phyloP scores from a whole-genome alignment of 1,139 yeast species.

The Diutina neorugosa region DNA sequence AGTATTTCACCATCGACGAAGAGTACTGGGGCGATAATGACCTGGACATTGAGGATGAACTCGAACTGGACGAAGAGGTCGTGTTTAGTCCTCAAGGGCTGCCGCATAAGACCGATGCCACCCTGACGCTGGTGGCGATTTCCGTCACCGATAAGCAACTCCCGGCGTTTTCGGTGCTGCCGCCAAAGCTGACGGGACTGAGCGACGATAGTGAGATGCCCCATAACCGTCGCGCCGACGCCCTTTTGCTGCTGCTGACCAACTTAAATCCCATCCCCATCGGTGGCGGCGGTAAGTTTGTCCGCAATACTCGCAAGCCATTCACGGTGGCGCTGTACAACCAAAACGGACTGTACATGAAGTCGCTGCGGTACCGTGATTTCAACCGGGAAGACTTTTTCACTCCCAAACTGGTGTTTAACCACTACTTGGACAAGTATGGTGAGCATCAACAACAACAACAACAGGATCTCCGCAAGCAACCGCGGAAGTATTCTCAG shows the following conservation, averaged over 20 bases:
- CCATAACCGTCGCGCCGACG: slow-evolving; percentile 35
- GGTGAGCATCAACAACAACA: slow-evolving; percentile 25
- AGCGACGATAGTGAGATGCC: slow-evolving; percentile 13
- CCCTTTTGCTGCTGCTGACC: slow-evolving; percentile 28
- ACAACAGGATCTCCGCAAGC: slow-evolving; percentile 7
- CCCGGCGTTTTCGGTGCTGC: neutral
- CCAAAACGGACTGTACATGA: slow-evolving; percentile 20
- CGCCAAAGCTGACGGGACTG: neutral
- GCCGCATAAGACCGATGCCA: neutral
- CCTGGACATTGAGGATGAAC: slow-evolving; percentile 30
- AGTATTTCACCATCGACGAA: slow-evolving; percentile 75
- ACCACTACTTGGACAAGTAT: slow-evolving; percentile 57
- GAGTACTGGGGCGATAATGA: slow-evolving; percentile 37
- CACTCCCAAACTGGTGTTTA: slow-evolving; percentile 66
- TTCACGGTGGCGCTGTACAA: slow-evolving; percentile 46
- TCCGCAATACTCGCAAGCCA: slow-evolving; percentile 45
- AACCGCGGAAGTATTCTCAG: slow-evolving; percentile 16
- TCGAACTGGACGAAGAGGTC: slow-evolving; percentile 14
- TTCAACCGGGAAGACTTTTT: slow-evolving; percentile 62
- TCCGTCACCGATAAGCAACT: neutral
- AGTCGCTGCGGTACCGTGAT: slow-evolving; percentile 9
- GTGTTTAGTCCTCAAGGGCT: slow-evolving; percentile 6
- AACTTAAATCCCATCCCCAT: slow-evolving; percentile 35
- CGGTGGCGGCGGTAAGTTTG: slow-evolving; percentile 19
- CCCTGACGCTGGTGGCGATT: neutral